These are phyloP conservation scores for Exophiala alcalophila DNA, from an alignment of 2,329 filamentous ascomycete genomes.

Conservation along the genomic window DNA sequence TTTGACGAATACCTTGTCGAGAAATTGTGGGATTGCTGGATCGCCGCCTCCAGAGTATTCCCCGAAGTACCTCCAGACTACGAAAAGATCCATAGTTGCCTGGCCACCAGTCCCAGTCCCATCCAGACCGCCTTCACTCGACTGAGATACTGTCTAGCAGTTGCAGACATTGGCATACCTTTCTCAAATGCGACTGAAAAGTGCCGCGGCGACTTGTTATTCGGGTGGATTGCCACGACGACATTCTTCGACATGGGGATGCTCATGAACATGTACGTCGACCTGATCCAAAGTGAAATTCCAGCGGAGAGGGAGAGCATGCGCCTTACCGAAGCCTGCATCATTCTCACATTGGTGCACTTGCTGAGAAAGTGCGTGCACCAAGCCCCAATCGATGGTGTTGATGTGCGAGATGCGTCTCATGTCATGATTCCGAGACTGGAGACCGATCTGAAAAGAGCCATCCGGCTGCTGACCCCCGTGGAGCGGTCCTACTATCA, in stretches of 20 bases:
- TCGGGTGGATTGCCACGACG: slow-evolving; percentile 13
- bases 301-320: neutral
- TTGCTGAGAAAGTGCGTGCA: slow-evolving; percentile 9
- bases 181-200: slow-evolving; percentile 5
- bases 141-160: slow-evolving; percentile 9
- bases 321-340: slow-evolving; percentile 8
- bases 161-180: slow-evolving; percentile 3
- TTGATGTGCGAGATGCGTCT: slow-evolving; percentile 11
- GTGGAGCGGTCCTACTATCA: slow-evolving; percentile 4
- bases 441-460: slow-evolving; percentile 1
- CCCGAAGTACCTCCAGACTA: neutral
- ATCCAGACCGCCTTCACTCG: neutral
- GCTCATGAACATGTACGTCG: slow-evolving; percentile 9
- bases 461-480: slow-evolving; percentile 8
- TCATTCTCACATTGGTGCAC: slow-evolving; percentile 9
- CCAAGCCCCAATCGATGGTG: slow-evolving; percentile 4
- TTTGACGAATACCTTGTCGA: slow-evolving; percentile 1
- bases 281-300: slow-evolving; percentile 8
- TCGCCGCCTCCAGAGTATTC: neutral
- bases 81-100: neutral
- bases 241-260: slow-evolving; percentile 10
- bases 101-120: neutral
- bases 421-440: slow-evolving; percentile 10
- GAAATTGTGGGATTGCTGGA: slow-evolving; percentile 1
- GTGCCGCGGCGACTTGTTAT: slow-evolving; percentile 5